These are phyloP conservation scores for Trichosporon sp. DNA, from an alignment of 1,284 basidiomycete genomes.

Conservation along the genomic window DNA sequence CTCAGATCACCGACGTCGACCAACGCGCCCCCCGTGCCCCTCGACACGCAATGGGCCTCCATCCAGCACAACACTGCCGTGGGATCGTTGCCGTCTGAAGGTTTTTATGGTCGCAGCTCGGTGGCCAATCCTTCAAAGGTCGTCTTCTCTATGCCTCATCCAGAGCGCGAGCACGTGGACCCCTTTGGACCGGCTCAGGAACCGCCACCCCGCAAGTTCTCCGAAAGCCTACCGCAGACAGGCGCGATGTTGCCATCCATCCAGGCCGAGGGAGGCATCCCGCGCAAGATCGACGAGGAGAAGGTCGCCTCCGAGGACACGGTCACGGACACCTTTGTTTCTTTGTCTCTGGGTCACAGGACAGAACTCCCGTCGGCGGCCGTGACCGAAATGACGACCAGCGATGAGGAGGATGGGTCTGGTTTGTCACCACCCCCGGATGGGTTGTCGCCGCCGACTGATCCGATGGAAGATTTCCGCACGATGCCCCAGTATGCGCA, in stretches of 20 bases:
- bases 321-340: not conserved
- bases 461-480: not conserved
- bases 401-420: not conserved
- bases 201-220: not conserved
- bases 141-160: not conserved
- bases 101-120: not conserved
- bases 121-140: not conserved
- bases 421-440: not conserved
- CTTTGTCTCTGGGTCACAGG: not conserved
- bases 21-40: not conserved
- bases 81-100: not conserved
- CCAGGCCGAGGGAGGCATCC: not conserved
- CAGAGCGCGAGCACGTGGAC: not conserved
- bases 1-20: not conserved
- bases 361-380: not conserved
- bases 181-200: not conserved
- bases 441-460: not conserved
- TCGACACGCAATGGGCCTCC: not conserved
- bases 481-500: not conserved
- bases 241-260: not conserved
- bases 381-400: not conserved
- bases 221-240: not conserved
- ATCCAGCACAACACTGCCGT: not conserved
- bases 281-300: not conserved
- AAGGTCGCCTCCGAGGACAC: not conserved